Evolutionary conservation across 352 stramenopile species (phyloP).

Genomic region (Globisporangium ultimum): DNA sequence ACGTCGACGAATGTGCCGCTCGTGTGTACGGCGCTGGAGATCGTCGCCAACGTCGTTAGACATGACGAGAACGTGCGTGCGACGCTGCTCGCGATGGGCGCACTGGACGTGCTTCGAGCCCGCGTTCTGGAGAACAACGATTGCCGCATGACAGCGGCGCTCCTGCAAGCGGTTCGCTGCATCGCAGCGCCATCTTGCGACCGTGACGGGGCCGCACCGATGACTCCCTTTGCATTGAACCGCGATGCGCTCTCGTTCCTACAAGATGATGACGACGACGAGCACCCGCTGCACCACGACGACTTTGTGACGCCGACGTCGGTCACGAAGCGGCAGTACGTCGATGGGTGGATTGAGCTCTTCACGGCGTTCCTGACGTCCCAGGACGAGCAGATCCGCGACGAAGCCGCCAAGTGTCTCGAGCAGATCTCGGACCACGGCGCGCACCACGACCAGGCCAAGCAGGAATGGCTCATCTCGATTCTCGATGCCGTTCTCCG

Average conservation of each 20-base stretch:
- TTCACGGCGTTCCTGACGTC: constrained; percentile 62
- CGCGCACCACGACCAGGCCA: constrained; percentile 46
- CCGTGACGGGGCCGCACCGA: background rate
- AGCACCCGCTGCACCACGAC: constrained; percentile 50
- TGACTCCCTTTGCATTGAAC: constrained; percentile 34
- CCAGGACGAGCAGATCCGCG: constrained; percentile 39
- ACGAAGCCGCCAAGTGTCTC: constrained; percentile 54
- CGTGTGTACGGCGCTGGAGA: constrained; percentile 34
- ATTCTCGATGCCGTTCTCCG: constrained; percentile 64
- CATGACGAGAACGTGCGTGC: constrained; percentile 27
- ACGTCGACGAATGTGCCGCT: constrained; percentile 25
- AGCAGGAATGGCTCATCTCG: constrained; percentile 76
- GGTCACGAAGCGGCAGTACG: constrained; percentile 42
- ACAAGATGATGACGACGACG: constrained; percentile 42
- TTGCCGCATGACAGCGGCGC: constrained; percentile 37
- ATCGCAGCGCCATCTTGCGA: constrained; percentile 25
- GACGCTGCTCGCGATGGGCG: constrained; percentile 33
- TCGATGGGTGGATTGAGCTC: constrained; percentile 78
- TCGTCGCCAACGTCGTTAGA: constrained; percentile 36
- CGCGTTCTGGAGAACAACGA: constrained; percentile 37
- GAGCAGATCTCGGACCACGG: constrained; percentile 44
- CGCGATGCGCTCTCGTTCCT: constrained; percentile 60
- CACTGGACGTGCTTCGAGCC: constrained; percentile 37
- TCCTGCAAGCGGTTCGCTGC: constrained; percentile 49
- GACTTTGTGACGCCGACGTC: constrained; percentile 46